Evolutionary conservation across 2,329 filamentous ascomycete genomes (phyloP), one percentile per base, ranked within the genome.

Genomic region (Cercospora nicotianae): DNA sequence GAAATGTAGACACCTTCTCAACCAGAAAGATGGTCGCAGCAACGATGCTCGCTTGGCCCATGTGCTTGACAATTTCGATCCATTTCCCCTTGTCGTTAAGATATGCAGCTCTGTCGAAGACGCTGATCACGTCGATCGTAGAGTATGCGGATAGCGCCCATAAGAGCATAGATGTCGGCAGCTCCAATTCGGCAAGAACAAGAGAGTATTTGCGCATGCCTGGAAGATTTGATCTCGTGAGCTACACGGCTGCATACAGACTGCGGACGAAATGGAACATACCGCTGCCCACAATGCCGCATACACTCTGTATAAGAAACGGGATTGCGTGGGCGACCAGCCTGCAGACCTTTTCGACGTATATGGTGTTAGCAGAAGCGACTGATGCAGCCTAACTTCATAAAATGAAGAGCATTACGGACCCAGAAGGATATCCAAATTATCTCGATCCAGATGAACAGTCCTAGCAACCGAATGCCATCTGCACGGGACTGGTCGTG

Each of bases 391-490:
- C 13, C n/a, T 10, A 18, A 48, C 8, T 39, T 39, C 33, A 39
- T 16, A 16, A 6, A 20, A 5, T 48, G 42, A 39, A 39, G 42
- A 48, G 42, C 7, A 20, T 48, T 26, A 36, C 31, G n/a, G 26
- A 61, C 59, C 89, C 90, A 92, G 13, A 91, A 82, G 7, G 85
- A 83, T 45, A 89, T 78, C 90, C 89, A 92, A 33, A 89, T 83
- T 12, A 90, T 83, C 75, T 90, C 86, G 72, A 91, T 84, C 89
- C 89, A 91, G 60, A 89, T 80, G 73, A 91, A 90, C 57, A 92
- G 82, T 59, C 84, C 78, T 74, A 89, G 87, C 9, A 90, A 81
- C 6, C 83, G 81, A 26, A 79, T 76, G 12, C 74, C 74, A n/a
- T 75, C 78, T 31, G 76, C 73, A 30, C 70, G 67, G 28, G 72